These are phyloP conservation scores for Pulveroboletus sp. DNA, from an alignment of 768 basidiomycete genomes.

Conservation along the genomic window DNA sequence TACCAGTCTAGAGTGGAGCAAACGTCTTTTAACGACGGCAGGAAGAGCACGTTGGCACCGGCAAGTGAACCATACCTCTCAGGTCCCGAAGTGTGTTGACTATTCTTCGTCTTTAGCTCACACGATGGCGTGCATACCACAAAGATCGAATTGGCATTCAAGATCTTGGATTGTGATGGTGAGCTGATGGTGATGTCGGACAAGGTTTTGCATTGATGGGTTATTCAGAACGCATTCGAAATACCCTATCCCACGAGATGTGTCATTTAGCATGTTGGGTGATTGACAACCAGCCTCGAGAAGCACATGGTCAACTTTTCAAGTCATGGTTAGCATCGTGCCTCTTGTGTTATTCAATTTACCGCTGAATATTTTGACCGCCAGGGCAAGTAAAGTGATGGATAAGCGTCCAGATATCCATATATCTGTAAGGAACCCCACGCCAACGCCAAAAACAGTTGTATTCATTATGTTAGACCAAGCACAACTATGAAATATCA, in stretches of 20 bases:
- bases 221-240: conserved; percentile 67
- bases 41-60: conserved; percentile 64
- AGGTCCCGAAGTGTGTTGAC: not conserved
- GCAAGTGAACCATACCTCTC: conserved; percentile 31
- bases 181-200: conserved; percentile 8
- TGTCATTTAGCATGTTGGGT: conserved; percentile 88
- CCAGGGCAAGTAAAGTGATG: conserved; percentile 68
- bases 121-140: conserved; percentile 55
- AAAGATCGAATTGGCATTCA: conserved; percentile 76
- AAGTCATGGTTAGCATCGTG: conserved; percentile 56
- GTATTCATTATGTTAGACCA: conserved; percentile 42
- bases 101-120: conserved; percentile 35
- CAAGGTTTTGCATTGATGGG: not conserved
- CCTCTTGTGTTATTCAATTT: not conserved
- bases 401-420: conserved; percentile 61
- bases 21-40: conserved; percentile 61
- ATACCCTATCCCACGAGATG: conserved; percentile 89
- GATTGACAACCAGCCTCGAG: conserved; percentile 64
- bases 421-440: conserved; percentile 53
- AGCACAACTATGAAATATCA: conserved; percentile 70
- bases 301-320: conserved; percentile 70
- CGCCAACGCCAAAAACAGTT: conserved; percentile 1
- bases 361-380: not conserved
- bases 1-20: conserved; percentile 64
- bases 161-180: conserved; percentile 79